These are phyloP conservation scores for Zymoseptoria tritici DNA, from an alignment of 2,329 filamentous ascomycete genomes.

Conservation along the genomic window DNA sequence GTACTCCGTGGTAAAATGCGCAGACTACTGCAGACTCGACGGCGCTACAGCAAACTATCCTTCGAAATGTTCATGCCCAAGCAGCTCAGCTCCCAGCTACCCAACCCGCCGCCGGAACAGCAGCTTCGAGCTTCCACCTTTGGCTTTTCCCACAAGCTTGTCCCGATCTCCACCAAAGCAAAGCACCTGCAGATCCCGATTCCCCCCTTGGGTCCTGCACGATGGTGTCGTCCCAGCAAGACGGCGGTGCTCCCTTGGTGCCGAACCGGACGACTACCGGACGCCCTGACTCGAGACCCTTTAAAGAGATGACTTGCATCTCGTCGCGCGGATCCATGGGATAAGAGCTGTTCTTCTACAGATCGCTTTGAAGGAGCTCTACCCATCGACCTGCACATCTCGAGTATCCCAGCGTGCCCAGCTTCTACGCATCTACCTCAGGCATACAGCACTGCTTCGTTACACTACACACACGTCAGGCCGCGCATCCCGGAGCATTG, in stretches of 20 bases:
- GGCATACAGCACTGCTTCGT: neutral
- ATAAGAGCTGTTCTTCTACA: neutral
- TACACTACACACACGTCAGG: neutral
- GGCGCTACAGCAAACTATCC: neutral
- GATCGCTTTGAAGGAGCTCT: neutral
- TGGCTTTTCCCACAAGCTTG: neutral
- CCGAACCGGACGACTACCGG: neutral
- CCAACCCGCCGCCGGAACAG: neutral
- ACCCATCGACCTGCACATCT: neutral
- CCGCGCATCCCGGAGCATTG: neutral
- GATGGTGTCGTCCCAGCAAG: neutral
- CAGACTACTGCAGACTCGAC: neutral
- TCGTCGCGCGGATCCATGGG: neutral
- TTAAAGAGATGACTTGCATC: neutral
- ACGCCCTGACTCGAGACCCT: neutral
- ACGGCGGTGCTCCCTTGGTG: neutral
- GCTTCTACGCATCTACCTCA: neutral
- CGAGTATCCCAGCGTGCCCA: neutral
- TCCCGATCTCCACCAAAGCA: neutral
- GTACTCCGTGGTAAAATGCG: neutral
- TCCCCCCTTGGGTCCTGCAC: neutral
- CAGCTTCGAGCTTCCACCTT: neutral
- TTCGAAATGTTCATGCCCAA: neutral
- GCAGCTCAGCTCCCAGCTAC: neutral
- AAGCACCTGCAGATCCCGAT: neutral